Percentiles rank a stretch among this genome's conserved stretches.
These are phyloP conservation scores for Gossypium trilobum DNA, from an alignment of 441 rosid species.

Conservation along the genomic window DNA sequence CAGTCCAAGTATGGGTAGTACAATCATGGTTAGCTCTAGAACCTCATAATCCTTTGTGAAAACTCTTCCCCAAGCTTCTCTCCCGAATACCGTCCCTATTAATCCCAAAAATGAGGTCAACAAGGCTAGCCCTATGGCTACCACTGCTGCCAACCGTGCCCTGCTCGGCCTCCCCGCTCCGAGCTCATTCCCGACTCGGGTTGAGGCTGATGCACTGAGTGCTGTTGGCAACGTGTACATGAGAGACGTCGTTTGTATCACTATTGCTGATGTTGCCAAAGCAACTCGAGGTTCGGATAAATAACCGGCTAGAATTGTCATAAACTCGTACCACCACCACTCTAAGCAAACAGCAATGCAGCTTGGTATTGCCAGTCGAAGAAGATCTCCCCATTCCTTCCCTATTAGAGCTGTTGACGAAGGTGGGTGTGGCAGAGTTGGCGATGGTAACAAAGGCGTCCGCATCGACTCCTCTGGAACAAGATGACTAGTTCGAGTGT, in stretches of 20 bases:
- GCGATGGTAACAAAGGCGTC: conserved; percentile 11
- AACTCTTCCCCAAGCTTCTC: conserved; percentile 56
- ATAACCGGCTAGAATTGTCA: conserved; percentile 77
- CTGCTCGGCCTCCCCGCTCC: conserved; percentile 58
- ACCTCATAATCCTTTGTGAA: conserved; percentile 51
- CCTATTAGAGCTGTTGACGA: background rate
- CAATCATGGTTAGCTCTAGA: conserved; percentile 44
- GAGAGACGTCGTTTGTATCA: conserved; percentile 76
- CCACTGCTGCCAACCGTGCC: conserved; percentile 49
- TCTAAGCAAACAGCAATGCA: conserved; percentile 75
- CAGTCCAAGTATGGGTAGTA: conserved; percentile 69
- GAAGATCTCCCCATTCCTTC: conserved; percentile 50
- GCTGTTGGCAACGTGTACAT: conserved; percentile 75
- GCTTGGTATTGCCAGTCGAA: conserved; percentile 62
- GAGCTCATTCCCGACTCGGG: conserved; percentile 75
- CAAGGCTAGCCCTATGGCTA: conserved; percentile 46
- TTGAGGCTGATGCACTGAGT: conserved; percentile 60
- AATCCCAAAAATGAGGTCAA: conserved; percentile 45
- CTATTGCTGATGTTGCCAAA: conserved; percentile 60
- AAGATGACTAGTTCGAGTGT: background rate
- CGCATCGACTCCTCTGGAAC: background rate
- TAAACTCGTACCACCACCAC: conserved; percentile 98
- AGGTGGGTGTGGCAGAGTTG: background rate
- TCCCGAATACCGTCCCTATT: conserved; percentile 48
- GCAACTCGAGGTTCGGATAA: conserved; percentile 45